A percentile compares a stretch with the other conserved stretches of the same genome.
These are phyloP conservation scores for Hericium erinaceus DNA, from an alignment of 768 basidiomycete genomes.

Conservation along the genomic window DNA sequence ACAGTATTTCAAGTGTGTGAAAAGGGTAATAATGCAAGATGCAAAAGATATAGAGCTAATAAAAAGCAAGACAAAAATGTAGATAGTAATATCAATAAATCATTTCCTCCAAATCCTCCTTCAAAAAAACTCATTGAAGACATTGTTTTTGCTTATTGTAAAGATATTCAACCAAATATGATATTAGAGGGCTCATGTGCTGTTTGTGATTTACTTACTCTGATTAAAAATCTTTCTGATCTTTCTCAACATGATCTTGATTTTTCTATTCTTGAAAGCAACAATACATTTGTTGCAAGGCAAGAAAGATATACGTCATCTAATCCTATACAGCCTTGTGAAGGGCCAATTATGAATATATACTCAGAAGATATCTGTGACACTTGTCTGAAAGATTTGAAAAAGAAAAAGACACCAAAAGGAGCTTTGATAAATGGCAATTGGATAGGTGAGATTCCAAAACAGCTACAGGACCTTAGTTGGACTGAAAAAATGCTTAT, in stretches of 20 bases:
- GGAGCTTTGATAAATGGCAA: conserved; percentile 25
- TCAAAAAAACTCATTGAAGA: not conserved
- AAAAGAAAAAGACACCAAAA: conserved; percentile 13
- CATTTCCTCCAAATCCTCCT: not conserved
- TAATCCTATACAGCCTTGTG: not conserved
- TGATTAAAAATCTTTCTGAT: not conserved
- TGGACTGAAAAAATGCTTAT: conserved; percentile 25
- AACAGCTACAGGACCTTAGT: conserved; percentile 17
- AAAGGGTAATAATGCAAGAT: too few species aligned
- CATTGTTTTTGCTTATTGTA: not conserved
- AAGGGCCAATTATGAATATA: not conserved
- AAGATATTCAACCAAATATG: not conserved
- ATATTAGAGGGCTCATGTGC: not conserved
- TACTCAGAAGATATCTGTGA: not conserved
- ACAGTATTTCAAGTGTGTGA: too few species aligned
- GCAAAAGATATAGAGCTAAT: too few species aligned
- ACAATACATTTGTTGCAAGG: not conserved
- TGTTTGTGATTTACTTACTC: not conserved
- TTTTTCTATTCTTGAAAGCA: not conserved
- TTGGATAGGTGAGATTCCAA: conserved; percentile 28
- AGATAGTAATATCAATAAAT: not conserved
- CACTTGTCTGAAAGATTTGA: not conserved
- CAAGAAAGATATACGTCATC: not conserved
- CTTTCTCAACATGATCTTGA: not conserved
- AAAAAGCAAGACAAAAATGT: not conserved